Conservation (phyloP, 192 early-diverging fungal genomes). For the Coemansia pectinata region DNA sequence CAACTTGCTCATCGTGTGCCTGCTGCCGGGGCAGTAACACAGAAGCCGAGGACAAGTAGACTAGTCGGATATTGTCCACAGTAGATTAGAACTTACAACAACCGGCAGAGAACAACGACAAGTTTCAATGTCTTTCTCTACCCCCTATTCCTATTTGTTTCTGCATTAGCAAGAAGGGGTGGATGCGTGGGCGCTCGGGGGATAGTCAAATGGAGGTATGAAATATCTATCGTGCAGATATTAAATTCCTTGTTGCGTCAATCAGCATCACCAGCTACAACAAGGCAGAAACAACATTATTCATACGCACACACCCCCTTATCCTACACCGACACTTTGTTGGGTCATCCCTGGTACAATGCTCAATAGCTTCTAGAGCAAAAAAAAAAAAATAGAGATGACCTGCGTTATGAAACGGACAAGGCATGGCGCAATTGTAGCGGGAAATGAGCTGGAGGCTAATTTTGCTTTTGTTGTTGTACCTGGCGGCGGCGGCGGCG, state of each 20-base stretch:
- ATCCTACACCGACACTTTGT: neutral
- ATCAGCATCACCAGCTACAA: neutral
- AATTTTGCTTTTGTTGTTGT: neutral
- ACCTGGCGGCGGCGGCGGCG: neutral
- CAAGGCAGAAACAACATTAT: neutral
- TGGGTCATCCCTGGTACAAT: neutral
- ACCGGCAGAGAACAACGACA: neutral
- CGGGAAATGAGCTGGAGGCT: neutral
- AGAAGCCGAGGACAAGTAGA: neutral
- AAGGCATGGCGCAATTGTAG: neutral
- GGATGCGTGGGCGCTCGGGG: neutral
- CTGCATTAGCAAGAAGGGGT: neutral
- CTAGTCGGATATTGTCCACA: neutral
- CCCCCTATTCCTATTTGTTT: slow-evolving; percentile 2
- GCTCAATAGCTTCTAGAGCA: neutral
- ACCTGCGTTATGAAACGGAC: neutral
- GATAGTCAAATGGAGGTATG: slow-evolving; percentile 4
- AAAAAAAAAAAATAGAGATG: neutral
- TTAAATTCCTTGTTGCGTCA: slow-evolving; percentile 1
- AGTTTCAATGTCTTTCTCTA: neutral
- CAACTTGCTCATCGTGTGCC: neutral
- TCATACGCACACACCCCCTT: neutral
- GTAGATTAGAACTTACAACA: neutral
- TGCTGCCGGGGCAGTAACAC: neutral
- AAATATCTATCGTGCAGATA: slow-evolving; percentile 3